Percentiles rank a stretch among this genome's conserved stretches.
phyloP scores from a whole-genome alignment of 202 grass and related monocot genomes.

The Panicum virgatum region DNA sequence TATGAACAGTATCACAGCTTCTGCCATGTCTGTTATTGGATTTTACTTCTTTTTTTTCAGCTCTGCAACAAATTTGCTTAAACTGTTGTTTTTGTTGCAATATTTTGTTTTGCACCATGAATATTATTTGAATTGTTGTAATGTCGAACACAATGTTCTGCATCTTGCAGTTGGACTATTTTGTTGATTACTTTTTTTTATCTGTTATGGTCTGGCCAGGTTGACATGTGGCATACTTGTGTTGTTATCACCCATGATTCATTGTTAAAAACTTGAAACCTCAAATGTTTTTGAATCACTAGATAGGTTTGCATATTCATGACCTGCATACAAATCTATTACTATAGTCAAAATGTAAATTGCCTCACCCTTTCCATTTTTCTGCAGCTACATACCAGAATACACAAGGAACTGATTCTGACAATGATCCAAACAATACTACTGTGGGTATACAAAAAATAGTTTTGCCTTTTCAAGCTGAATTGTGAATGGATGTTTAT shows the following conservation, averaged over 20 bases:
- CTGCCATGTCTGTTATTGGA: too few species aligned
- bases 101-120: not conserved
- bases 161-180: not conserved
- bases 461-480: not conserved
- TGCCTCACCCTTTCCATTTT: slow-evolving; percentile 25
- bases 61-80: not conserved
- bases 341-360: not conserved
- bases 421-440: slow-evolving; percentile 68
- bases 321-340: not conserved
- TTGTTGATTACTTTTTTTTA: not conserved
- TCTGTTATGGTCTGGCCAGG: not conserved
- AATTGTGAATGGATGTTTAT: not conserved
- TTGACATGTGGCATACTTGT: not conserved
- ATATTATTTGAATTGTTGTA: not conserved
- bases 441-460: slow-evolving; percentile 52
- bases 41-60: too few species aligned
- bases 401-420: slow-evolving; percentile 56
- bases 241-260: not conserved
- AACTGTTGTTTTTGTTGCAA: not conserved
- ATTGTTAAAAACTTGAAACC: not conserved
- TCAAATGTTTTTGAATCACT: slow-evolving; percentile 3
- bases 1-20: not conserved
- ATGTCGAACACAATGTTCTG: not conserved
- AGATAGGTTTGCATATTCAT: not conserved
- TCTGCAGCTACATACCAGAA: slow-evolving; percentile 61